Conservation (phyloP, 306 rosid species). For the Quercus parvula region DNA sequence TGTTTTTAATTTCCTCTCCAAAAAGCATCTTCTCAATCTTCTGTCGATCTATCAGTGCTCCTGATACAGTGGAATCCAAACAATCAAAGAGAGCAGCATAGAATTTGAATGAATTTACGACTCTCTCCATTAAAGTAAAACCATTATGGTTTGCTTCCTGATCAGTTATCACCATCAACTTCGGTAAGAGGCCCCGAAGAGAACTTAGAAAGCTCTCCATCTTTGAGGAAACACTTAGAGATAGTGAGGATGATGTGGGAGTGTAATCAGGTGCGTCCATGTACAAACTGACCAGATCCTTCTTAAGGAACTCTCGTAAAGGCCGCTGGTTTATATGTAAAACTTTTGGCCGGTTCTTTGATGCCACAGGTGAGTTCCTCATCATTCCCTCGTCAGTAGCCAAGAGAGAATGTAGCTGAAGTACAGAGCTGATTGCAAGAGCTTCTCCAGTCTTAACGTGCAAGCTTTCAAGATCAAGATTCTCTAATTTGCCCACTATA, state of each 20-base stretch:
- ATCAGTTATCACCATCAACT: conserved; percentile 70
- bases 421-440: conserved; percentile 70
- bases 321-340: conserved; percentile 51
- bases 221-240: conserved; percentile 61
- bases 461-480: conserved; percentile 66
- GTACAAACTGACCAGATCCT: conserved; percentile 50
- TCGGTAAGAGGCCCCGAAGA: conserved; percentile 57
- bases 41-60: conserved; percentile 53
- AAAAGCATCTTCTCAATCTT: conserved; percentile 69
- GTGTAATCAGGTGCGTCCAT: conserved; percentile 53
- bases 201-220: conserved; percentile 58
- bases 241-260: conserved; percentile 52
- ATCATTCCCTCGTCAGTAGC: conserved; percentile 58
- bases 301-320: conserved; percentile 65
- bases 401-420: conserved; percentile 74
- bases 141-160: conserved; percentile 88
- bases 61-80: conserved; percentile 62
- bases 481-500: conserved; percentile 62
- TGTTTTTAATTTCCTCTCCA: conserved; percentile 80
- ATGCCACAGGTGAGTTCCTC: conserved; percentile 44
- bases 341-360: conserved; percentile 44
- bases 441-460: conserved; percentile 84
- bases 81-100: conserved; percentile 77
- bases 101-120: conserved; percentile 48
- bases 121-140: conserved; percentile 59